Evolutionary conservation across 495 filamentous ascomycete species (phyloP), one percentile per base, ranked within the genome.

Genomic region (Neurospora discreta): DNA sequence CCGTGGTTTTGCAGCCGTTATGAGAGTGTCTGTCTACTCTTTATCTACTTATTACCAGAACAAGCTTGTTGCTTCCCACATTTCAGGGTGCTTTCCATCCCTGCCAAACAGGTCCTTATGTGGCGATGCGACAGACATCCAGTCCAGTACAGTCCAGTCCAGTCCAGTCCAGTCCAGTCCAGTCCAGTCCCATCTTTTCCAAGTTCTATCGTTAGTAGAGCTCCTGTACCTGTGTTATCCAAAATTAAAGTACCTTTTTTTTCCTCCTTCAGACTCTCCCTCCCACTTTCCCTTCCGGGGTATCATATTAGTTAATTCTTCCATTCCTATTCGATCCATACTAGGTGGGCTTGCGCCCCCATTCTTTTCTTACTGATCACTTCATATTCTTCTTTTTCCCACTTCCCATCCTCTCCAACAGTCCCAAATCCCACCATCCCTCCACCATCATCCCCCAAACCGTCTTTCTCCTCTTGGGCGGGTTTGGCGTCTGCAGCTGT

Each of bases 341-440:
- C 67, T 30, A 71, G 26, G 67, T 67, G 6, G 33, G 33, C 33
- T 65, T 23, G 30, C 20, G 36, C 26, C 23, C 16, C 20, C 20
- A 1, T 44, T 46, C 39, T 23, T 16, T 16, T 69, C 26, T 46
- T 16, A 69, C 26, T 46, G 11, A 69, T 39, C 33, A 38, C 38
- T 46, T 76, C 68, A 5, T 16, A 11, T 39, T 23, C 11, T 71
- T 79, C 70, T 74, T 72, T 73, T 74, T 75, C 13, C 78, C 71
- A 9, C 77, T 80, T 13, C 71, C 71, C 77, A 80, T 79, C 70
- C 78, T 78, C 74, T 79, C 78, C 42, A 85, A 42, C 68, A 85
- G 68, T n/a, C 81, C 81, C 74, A 85, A 70, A 72, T 85, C 83
- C 83, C 83, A 85, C 83, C 83, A 85, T 20, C 83, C 83, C 11